These are phyloP conservation scores for Coemansia sp. DNA, from an alignment of 192 early-diverging fungal species.

Conservation along the genomic window DNA sequence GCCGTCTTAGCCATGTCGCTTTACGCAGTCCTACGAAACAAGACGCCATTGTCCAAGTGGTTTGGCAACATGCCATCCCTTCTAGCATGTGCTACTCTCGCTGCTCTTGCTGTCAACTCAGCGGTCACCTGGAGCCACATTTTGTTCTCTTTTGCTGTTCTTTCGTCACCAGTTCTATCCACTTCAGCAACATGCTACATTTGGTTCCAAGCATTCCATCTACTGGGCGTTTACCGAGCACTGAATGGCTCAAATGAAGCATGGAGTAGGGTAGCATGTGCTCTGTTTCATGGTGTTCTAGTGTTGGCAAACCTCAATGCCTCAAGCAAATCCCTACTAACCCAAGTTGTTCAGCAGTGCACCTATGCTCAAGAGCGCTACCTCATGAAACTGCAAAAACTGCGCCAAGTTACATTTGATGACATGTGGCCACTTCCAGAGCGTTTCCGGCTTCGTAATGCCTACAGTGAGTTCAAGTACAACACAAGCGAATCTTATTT, in stretches of 20 bases:
- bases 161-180: neutral
- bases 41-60: neutral
- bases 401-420: neutral
- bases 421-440: neutral
- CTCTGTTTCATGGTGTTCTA: neutral
- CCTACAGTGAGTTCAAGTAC: conserved; percentile 20
- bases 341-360: too few relatives aligned
- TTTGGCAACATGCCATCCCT: neutral
- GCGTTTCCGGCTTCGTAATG: neutral
- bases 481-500: conserved; percentile 30
- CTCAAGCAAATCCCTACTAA: too few relatives aligned
- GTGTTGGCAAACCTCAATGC: too few relatives aligned
- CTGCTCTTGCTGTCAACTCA: neutral
- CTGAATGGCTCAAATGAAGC: neutral
- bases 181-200: neutral
- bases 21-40: neutral
- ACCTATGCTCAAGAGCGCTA: neutral
- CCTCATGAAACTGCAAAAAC: neutral
- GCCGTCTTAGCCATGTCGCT: neutral
- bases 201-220: neutral
- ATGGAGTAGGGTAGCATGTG: neutral
- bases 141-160: neutral
- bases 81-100: neutral
- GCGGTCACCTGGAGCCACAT: neutral
- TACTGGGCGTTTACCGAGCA: neutral